A percentile compares a stretch with the other conserved stretches of the same genome.
These are phyloP conservation scores for Deinandra increscens DNA, from an alignment of 129 eudicot genomes.

Conservation along the genomic window DNA sequence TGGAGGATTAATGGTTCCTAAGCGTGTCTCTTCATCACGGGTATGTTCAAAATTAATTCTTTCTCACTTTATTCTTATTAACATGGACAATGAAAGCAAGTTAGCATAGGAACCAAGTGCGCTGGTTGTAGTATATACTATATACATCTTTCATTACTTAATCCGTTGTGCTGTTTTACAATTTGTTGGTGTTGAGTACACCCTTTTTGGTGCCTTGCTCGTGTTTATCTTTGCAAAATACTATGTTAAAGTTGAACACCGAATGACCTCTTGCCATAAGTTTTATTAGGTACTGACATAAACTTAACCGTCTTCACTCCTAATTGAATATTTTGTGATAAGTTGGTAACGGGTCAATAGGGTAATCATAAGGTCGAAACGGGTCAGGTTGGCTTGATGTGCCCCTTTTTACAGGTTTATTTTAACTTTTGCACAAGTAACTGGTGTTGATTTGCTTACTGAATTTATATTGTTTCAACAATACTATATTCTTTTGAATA, in stretches of 20 bases:
- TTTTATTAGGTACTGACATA: background rate
- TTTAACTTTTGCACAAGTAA: background rate
- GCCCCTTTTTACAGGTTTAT: background rate
- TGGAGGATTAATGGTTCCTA: slow-evolving; percentile 87
- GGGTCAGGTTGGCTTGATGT: background rate
- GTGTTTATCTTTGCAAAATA: background rate
- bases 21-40: slow-evolving; percentile 65
- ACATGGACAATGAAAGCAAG: background rate
- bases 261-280: slow-evolving; percentile 1
- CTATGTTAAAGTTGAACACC: background rate
- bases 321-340: background rate
- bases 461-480: background rate
- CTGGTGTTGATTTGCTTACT: background rate
- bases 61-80: background rate
- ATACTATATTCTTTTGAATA: background rate
- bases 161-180: background rate
- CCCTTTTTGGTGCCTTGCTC: background rate
- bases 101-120: background rate
- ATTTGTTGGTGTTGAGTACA: background rate
- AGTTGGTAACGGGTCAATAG: background rate
- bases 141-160: slow-evolving; percentile 5
- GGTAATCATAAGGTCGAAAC: background rate
- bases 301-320: background rate
- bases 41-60: slow-evolving; percentile 39
- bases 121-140: background rate